Conservation (phyloP, 805 yeast genomes). For the Candida glaebosa region DNA sequence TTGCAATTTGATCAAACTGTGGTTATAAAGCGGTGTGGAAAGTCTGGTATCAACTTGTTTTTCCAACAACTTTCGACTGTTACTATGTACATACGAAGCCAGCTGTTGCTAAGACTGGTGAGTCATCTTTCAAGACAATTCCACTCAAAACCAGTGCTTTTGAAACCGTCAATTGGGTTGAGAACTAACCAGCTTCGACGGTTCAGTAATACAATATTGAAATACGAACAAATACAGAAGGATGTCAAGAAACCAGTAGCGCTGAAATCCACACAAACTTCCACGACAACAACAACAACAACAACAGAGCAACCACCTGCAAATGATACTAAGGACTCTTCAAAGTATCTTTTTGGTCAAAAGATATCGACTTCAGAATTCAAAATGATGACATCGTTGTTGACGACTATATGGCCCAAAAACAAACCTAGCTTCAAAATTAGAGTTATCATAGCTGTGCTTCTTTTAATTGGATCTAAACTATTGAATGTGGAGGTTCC, state of each 20-base stretch:
- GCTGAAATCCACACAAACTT: background rate
- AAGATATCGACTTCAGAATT: slow-evolving; percentile 39
- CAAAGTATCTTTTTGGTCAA: slow-evolving; percentile 21
- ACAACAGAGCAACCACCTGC: background rate
- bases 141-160: background rate
- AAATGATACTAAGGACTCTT: background rate
- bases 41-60: background rate
- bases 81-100: background rate
- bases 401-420: slow-evolving; percentile 80
- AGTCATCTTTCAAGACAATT: background rate
- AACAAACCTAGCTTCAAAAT: slow-evolving; percentile 60
- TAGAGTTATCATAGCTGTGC: slow-evolving; percentile 73
- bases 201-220: background rate
- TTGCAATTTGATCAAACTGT: background rate
- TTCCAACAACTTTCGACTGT: background rate
- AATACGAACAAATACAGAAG: background rate
- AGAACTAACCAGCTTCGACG: background rate
- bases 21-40: background rate
- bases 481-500: slow-evolving; percentile 93
- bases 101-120: background rate
- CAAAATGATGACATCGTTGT: slow-evolving; percentile 58
- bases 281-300: background rate
- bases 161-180: background rate
- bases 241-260: background rate
- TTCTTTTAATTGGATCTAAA: slow-evolving; percentile 75